Percentiles rank a stretch among this genome's conserved stretches.
phyloP scores from a whole-genome alignment of 257 asterid genomes.

The Solanum stenotomum region DNA sequence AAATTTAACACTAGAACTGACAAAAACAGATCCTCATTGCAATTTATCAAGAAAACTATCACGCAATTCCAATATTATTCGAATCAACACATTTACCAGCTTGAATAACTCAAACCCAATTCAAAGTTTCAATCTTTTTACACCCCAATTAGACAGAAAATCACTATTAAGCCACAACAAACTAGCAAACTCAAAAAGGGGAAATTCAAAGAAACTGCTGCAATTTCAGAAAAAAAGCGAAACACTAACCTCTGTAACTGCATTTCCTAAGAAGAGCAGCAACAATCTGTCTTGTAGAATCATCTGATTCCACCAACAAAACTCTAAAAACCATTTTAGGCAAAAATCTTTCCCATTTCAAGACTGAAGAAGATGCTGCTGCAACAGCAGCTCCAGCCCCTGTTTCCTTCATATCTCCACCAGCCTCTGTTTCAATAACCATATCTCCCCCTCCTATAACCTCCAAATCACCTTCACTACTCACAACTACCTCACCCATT shows the following conservation, averaged over 20 bases:
- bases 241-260: slow-evolving; percentile 68
- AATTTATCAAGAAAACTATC: not conserved
- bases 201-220: not conserved
- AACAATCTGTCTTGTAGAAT: slow-evolving; percentile 90
- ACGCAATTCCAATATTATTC: not conserved
- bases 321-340: slow-evolving; percentile 74
- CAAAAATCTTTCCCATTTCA: slow-evolving; percentile 79
- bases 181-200: not conserved
- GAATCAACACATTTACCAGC: not conserved
- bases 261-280: slow-evolving; percentile 95
- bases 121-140: not conserved
- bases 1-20: not conserved
- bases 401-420: not conserved
- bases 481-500: slow-evolving; percentile 63
- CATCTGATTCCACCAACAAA: slow-evolving; percentile 87
- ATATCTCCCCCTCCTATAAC: slow-evolving; percentile 18
- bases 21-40: not conserved
- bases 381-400: slow-evolving; percentile 2
- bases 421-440: slow-evolving; percentile 2
- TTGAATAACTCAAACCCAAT: not conserved
- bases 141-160: not conserved
- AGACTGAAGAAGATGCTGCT: slow-evolving; percentile 12
- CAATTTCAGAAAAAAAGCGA: not conserved
- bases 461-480: slow-evolving; percentile 34
- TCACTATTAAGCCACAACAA: not conserved